Evolutionary conservation across 2,329 filamentous ascomycete genomes (phyloP).

Genomic region (Trichoderma citrinoviride): DNA sequence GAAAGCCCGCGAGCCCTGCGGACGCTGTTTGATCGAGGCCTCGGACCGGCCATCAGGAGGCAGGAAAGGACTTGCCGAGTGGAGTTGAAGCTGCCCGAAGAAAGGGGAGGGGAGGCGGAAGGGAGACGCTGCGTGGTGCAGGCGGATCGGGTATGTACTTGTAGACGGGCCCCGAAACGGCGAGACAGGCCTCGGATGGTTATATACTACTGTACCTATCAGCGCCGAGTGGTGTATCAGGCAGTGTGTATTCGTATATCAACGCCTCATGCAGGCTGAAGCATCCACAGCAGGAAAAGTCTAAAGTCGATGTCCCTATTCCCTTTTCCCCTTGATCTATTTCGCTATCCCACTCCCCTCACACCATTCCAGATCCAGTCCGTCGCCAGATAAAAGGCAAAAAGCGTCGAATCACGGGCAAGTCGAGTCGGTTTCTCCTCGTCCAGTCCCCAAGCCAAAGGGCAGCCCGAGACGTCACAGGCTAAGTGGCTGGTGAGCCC

Average conservation of each 20-base stretch:
- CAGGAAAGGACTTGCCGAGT: constrained; percentile 2
- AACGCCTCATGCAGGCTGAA: constrained; percentile 7
- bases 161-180: not conserved
- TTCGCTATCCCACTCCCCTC: not conserved
- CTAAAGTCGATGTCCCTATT: not conserved
- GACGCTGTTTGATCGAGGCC: constrained; percentile 19
- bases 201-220: not conserved
- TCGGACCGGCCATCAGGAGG: constrained; percentile 20
- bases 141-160: too few relatives aligned
- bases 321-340: not conserved
- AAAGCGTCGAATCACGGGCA: constrained; percentile 8
- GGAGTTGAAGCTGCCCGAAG: constrained; percentile 11
- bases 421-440: not conserved
- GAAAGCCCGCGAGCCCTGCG: constrained; percentile 30
- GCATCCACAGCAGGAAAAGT: constrained; percentile 12
- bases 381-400: not conserved
- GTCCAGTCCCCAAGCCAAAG: not conserved
- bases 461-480: constrained; percentile 11
- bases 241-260: not conserved
- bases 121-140: too few relatives aligned
- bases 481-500: constrained; percentile 14
- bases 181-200: constrained; percentile 11
- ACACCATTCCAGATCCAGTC: constrained; percentile 1
- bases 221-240: too few relatives aligned
- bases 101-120: not conserved